A percentile compares a stretch with the other conserved stretches of the same genome.
Evolutionary conservation across 805 yeast genomes (phyloP).

Genomic region (Suhomyces faveliae): DNA sequence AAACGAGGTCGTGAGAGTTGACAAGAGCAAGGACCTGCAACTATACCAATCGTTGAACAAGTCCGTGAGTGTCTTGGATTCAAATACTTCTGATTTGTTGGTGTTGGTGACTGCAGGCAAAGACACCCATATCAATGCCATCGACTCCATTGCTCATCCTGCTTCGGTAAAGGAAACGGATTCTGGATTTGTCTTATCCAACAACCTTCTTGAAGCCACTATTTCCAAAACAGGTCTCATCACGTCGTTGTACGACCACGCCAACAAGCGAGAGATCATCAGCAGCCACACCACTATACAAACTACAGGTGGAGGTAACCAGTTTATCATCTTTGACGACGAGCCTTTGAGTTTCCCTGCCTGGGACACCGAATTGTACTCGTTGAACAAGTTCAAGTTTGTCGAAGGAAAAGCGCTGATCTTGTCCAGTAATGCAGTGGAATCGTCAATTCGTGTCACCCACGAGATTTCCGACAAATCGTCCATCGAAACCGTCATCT

Average conservation of each 20-base stretch:
- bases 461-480: constrained; percentile 59
- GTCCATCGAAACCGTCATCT: constrained; percentile 63
- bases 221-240: constrained; percentile 55
- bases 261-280: constrained; percentile 60
- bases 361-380: constrained; percentile 95
- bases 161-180: constrained; percentile 46
- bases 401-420: constrained; percentile 39
- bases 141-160: constrained; percentile 35
- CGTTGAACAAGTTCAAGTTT: constrained; percentile 67
- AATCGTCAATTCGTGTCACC: constrained; percentile 60
- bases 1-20: constrained; percentile 43
- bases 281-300: constrained; percentile 55
- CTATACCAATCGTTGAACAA: constrained; percentile 14
- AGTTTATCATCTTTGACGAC: constrained; percentile 79
- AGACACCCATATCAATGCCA: constrained; percentile 14
- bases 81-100: constrained; percentile 7
- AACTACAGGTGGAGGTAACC: constrained; percentile 65
- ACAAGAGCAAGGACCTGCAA: constrained; percentile 23
- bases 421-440: constrained; percentile 52
- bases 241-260: constrained; percentile 60
- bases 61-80: background rate
- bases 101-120: constrained; percentile 24
- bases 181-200: constrained; percentile 53
- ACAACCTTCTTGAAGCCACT: constrained; percentile 58
- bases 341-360: constrained; percentile 91